Conservation (phyloP, 2,329 filamentous ascomycete genomes). For the Neoarthrinium moseri region DNA sequence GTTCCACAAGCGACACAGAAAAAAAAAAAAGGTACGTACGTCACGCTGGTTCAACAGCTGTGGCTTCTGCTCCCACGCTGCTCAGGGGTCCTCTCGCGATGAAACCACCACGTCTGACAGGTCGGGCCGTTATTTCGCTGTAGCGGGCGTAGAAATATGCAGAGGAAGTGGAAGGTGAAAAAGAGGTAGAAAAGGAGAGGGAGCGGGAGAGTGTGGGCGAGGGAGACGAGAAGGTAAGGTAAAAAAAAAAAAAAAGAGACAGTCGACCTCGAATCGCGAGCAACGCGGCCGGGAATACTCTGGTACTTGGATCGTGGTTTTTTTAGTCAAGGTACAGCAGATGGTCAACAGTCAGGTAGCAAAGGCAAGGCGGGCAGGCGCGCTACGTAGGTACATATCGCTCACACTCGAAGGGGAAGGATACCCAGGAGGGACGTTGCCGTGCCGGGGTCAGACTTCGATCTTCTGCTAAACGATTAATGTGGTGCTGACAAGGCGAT, state of each 20-base stretch:
- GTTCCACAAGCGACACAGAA: conserved; percentile 13
- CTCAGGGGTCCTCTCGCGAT: conserved; percentile 11
- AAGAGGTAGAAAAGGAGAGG: conserved; percentile 12
- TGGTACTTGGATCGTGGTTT: not conserved
- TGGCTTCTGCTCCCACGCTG: conserved; percentile 6
- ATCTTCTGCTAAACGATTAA: not conserved
- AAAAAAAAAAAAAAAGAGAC: not conserved
- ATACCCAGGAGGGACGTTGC: conserved; percentile 4
- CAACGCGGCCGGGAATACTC: conserved; percentile 1
- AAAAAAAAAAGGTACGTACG: conserved; percentile 10
- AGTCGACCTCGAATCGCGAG: too few relatives aligned
- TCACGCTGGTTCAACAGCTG: conserved; percentile 13
- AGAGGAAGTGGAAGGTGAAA: conserved; percentile 13
- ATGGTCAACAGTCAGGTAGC: not conserved
- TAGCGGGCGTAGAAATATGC: too few relatives aligned
- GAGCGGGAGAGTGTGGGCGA: conserved; percentile 15
- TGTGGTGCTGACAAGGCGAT: not conserved
- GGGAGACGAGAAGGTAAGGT: conserved; percentile 25
- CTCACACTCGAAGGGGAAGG: conserved; percentile 2
- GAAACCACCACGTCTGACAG: conserved; percentile 13
- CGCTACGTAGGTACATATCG: too few relatives aligned
- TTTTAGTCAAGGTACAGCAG: not conserved
- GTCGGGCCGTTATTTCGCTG: conserved; percentile 9
- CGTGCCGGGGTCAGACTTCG: conserved; percentile 1
- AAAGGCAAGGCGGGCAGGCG: too few relatives aligned